These are phyloP conservation scores for Diatrype stigma DNA, from an alignment of 2,329 filamentous ascomycete genomes.

Conservation along the genomic window DNA sequence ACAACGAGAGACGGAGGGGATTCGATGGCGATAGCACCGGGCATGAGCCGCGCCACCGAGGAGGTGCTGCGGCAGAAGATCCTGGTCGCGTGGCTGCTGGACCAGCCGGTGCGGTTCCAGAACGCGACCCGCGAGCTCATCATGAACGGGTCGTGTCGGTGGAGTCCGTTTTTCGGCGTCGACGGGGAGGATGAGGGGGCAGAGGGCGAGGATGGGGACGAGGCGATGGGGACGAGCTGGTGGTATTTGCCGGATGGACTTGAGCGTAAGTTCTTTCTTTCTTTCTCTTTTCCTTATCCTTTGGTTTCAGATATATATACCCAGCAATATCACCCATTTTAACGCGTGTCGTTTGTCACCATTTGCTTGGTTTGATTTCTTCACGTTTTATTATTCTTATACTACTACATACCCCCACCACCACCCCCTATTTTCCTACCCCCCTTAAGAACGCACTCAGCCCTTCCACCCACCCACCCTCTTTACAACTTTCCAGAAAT, in stretches of 20 bases:
- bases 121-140: conserved; percentile 63
- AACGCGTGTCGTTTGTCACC: no score
- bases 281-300: neutral
- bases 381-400: neutral
- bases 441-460: neutral
- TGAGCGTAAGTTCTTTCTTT: conserved; percentile 47
- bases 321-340: no score
- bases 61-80: conserved; percentile 67
- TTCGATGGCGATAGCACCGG: conserved; percentile 21
- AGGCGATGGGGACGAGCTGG: conserved; percentile 47
- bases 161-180: conserved; percentile 40
- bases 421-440: neutral
- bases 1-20: conserved; percentile 36
- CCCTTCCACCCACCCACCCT: neutral
- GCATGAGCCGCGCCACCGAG: conserved; percentile 47
- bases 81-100: conserved; percentile 60
- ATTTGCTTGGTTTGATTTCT: no score
- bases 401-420: no score
- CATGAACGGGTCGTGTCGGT: conserved; percentile 57
- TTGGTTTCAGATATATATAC: neutral
- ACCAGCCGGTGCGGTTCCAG: conserved; percentile 57
- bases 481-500: no score
- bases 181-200: conserved; percentile 29
- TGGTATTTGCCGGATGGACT: conserved; percentile 68
- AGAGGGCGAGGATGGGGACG: conserved; percentile 26